Conservation (phyloP, 2,329 filamentous ascomycete genomes). For the Aciculosporium take region DNA sequence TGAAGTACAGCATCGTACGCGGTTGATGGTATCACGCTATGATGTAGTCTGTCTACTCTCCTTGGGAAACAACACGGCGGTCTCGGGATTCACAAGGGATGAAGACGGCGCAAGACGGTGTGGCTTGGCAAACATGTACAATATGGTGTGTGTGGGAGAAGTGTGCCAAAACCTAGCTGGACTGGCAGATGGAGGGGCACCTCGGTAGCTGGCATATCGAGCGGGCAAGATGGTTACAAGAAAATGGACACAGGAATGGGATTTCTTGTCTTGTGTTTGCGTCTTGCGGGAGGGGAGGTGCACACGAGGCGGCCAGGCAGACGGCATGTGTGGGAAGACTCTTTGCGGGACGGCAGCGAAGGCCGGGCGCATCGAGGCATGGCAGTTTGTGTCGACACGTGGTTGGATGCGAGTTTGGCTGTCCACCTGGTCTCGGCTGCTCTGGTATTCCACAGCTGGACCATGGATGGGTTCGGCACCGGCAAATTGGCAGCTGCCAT, state of each 20-base stretch:
- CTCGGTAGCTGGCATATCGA: neutral
- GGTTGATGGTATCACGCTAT: neutral
- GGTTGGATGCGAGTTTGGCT: neutral
- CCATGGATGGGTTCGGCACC: neutral
- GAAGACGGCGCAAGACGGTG: slow-evolving; percentile 2
- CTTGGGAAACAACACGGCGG: neutral
- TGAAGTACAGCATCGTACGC: neutral
- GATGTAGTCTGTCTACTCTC: neutral
- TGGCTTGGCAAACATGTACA: slow-evolving; percentile 5
- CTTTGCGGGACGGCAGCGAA: neutral
- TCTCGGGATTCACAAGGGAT: neutral
- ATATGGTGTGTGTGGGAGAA: slow-evolving; percentile 2
- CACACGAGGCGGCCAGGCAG: neutral
- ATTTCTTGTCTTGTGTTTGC: no score
- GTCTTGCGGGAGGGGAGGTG: neutral
- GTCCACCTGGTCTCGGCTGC: neutral
- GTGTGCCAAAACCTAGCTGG: slow-evolving; percentile 1
- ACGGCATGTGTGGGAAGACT: neutral
- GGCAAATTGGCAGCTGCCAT: neutral
- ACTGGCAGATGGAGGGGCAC: neutral
- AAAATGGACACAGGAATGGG: no score
- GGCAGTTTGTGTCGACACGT: neutral
- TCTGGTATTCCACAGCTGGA: neutral
- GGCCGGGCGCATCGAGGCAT: neutral
- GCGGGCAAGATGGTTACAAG: no score